Evolutionary conservation across 768 basidiomycete genomes (phyloP).

Genomic region (Hydnum rufescens): DNA sequence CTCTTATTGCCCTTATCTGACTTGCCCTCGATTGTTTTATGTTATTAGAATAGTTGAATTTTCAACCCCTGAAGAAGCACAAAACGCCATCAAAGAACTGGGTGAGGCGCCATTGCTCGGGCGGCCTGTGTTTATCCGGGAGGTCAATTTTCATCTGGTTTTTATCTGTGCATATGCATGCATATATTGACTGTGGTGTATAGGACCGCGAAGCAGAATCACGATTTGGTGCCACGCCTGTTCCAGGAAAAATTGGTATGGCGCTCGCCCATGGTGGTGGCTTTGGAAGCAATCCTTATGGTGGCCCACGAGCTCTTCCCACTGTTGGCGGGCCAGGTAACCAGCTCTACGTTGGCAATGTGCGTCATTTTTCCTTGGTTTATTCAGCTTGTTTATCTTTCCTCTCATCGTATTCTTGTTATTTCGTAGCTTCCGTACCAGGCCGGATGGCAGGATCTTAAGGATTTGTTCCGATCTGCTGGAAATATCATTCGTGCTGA

Average conservation of each 20-base stretch:
- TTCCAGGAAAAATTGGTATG: constrained; percentile 90
- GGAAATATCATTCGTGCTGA: constrained; percentile 83
- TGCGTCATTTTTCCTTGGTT: constrained; percentile 15
- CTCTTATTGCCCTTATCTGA: neutral
- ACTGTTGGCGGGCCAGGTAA: constrained; percentile 47
- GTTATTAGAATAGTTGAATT: constrained; percentile 78
- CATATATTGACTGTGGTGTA: neutral
- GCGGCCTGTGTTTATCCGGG: constrained; percentile 88
- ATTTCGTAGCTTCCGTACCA: constrained; percentile 24
- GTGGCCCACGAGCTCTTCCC: constrained; percentile 59
- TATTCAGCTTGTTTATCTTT: neutral
- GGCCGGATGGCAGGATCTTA: constrained; percentile 97
- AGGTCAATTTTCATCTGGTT: constrained; percentile 32
- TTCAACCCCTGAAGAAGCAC: constrained; percentile 70
- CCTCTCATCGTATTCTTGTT: neutral
- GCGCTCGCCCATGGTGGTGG: constrained; percentile 37
- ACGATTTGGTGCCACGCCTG: constrained; percentile 86
- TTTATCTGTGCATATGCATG: no score
- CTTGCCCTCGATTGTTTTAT: constrained; percentile 11
- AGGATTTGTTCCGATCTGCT: constrained; percentile 87
- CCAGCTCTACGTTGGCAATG: constrained; percentile 85
- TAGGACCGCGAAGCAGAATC: constrained; percentile 96
- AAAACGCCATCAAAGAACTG: constrained; percentile 74
- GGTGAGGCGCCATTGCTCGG: constrained; percentile 83
- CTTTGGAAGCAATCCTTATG: constrained; percentile 35